Conservation (phyloP, 768 basidiomycete genomes). For the Xerocomellus amylosporus region DNA sequence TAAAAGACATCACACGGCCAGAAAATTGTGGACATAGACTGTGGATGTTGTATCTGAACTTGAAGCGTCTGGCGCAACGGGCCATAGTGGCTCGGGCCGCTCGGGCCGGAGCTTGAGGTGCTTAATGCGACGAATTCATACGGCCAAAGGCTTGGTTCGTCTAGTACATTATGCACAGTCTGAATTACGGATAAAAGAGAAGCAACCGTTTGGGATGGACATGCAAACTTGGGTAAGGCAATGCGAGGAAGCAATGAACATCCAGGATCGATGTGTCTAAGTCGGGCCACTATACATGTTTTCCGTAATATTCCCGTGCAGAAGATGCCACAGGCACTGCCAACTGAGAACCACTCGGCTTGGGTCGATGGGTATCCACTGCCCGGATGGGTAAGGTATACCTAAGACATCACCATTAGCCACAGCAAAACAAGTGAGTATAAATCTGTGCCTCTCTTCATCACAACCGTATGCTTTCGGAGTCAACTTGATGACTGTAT, state of each 20-base stretch:
- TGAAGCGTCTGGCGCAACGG: neutral
- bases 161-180: neutral
- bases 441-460: conserved; percentile 73
- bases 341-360: conserved; percentile 31
- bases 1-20: conserved; percentile 53
- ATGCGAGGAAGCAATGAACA: neutral
- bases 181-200: neutral
- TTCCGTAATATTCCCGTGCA: conserved; percentile 39
- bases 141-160: neutral
- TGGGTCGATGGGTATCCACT: conserved; percentile 89
- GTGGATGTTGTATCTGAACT: neutral
- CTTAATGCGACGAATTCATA: too few relatives aligned
- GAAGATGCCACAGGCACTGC: conserved; percentile 20
- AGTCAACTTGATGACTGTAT: conserved; percentile 97
- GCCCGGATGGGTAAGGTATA: conserved; percentile 89
- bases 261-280: neutral
- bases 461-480: conserved; percentile 99
- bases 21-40: conserved; percentile 43
- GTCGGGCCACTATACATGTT: conserved; percentile 10
- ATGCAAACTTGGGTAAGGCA: neutral
- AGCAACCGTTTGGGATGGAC: neutral
- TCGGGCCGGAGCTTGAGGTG: conserved; percentile 2
- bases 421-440: neutral
- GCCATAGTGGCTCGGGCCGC: conserved; percentile 1
- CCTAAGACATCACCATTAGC: conserved; percentile 36